Conservation (phyloP, 352 stramenopile species). For the Globisporangium solare region DNA sequence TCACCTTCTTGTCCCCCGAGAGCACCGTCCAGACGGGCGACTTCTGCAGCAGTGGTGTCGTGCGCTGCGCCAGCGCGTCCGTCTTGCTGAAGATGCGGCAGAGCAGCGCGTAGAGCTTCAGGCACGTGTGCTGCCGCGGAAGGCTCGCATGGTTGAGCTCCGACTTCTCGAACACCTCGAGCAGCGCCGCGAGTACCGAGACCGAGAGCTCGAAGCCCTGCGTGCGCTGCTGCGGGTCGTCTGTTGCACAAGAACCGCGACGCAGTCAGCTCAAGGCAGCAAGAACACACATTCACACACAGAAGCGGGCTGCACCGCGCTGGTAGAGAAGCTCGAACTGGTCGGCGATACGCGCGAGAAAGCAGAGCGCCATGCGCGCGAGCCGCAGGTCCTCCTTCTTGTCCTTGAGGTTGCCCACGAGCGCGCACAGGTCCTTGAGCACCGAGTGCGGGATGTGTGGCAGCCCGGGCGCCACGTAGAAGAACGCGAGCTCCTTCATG, state of each 20-base stretch:
- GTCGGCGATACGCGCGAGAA: conserved; percentile 56
- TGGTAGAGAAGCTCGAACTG: conserved; percentile 51
- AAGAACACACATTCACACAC: background rate
- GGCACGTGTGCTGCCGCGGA: conserved; percentile 40
- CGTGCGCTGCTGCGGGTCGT: conserved; percentile 17
- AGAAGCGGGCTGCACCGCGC: background rate
- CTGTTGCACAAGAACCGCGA: conserved; percentile 8
- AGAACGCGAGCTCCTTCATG: conserved; percentile 65
- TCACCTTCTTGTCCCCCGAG: conserved; percentile 45
- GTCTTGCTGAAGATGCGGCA: conserved; percentile 42
- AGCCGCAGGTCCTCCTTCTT: conserved; percentile 80
- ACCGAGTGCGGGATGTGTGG: conserved; percentile 54
- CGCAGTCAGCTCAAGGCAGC: background rate
- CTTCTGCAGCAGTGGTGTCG: conserved; percentile 42
- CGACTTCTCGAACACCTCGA: conserved; percentile 43
- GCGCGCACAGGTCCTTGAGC: conserved; percentile 52
- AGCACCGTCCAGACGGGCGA: conserved; percentile 43
- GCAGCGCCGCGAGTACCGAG: conserved; percentile 34
- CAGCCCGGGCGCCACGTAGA: conserved; percentile 59
- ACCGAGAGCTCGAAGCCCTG: conserved; percentile 46
- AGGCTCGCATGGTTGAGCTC: conserved; percentile 45
- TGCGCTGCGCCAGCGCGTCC: conserved; percentile 36
- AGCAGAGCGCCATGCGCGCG: conserved; percentile 50
- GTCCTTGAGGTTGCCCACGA: conserved; percentile 71
- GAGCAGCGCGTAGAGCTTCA: conserved; percentile 62